These are phyloP conservation scores for Candida frijolesensis DNA, from an alignment of 1,139 yeast species.

Conservation along the genomic window DNA sequence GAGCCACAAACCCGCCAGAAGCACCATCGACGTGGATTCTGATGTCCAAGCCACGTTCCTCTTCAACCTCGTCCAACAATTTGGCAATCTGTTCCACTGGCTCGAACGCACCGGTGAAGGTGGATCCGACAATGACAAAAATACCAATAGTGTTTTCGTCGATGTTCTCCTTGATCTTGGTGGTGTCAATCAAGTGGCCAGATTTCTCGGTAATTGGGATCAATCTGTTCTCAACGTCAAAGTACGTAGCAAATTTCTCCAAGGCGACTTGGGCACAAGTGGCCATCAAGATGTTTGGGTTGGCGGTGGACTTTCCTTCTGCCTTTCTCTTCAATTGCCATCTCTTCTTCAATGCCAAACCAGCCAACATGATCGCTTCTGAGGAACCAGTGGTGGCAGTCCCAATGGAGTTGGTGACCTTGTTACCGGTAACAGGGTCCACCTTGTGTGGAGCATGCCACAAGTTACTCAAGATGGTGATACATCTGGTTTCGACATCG, in stretches of 20 bases:
- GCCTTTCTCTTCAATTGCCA: conserved; percentile 75
- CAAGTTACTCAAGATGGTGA: conserved; percentile 72
- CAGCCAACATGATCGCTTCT: conserved; percentile 93
- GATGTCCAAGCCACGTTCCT: conserved; percentile 65
- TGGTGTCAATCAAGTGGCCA: conserved; percentile 65
- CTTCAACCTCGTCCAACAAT: conserved; percentile 67
- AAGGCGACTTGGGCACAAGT: conserved; percentile 92
- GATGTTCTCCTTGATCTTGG: conserved; percentile 59
- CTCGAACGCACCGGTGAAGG: conserved; percentile 92
- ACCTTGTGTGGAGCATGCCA: conserved; percentile 70
- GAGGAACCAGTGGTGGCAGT: conserved; percentile 94
- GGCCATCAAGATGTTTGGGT: conserved; percentile 93
- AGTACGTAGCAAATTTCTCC: conserved; percentile 91
- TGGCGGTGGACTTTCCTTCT: conserved; percentile 58
- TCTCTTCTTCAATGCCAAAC: conserved; percentile 84
- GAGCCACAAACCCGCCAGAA: conserved; percentile 86
- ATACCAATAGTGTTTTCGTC: conserved; percentile 95
- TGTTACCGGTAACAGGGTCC: conserved; percentile 29
- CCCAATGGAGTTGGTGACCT: conserved; percentile 59
- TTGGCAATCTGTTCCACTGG: conserved; percentile 63
- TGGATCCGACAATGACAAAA: conserved; percentile 85
- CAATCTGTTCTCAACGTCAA: conserved; percentile 84
- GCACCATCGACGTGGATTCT: conserved; percentile 96
- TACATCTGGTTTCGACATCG: conserved; percentile 79
- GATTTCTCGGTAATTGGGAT: conserved; percentile 63